Base-by-base conservation (phyloP, 2,329 filamentous ascomycete genomes). In the Aspergillus sp. region DNA sequence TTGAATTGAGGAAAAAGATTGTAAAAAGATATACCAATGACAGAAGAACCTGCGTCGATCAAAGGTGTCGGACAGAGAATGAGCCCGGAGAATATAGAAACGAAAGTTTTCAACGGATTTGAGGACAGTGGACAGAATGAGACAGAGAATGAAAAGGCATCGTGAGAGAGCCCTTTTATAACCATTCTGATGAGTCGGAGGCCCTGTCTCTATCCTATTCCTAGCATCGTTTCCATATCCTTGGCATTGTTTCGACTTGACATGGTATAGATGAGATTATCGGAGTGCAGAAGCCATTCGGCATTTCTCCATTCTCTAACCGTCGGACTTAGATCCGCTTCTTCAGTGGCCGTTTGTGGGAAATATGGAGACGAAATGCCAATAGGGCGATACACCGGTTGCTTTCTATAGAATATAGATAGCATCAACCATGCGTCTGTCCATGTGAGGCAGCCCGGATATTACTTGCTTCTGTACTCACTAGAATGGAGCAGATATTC, bases 1-100 rank as follows among this genome's bases (percentile, higher is more conserved):
- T 5, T 30, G 31, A 33, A 38, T n/a, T 42, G 33, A 36, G 37
- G 12, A 38, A 29, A 36, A 41, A 44, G 43, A 50, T 44, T 37
- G 43, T 41, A 42, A 50, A 47, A 30, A 40, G 33, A 40, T 30
- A 11, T 36, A 42, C 47, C 42, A 38, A 36, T 35, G 43, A 48
- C 33, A 19, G 19, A 49, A 48, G 40, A 36, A 42, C 44, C 47
- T 49, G 47, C 49, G 27, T 47, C 40, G 32, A 45, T 37, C 44
- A 49, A 40, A 44, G 46, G 47, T 38, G 33, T 19, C 19, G 19
- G 19, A 19, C 19, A 19, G 19, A 19, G 19, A 19, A 19, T 19
- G 19, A 19, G 19, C 19, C 19, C 19, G 19, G 19, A 19, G 19
- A 19, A 19, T 19, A 19, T 19, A 38, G 43, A 40, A 45, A 49